Conservation (phyloP, 331 rosid species). For the Quercus lobata region DNA sequence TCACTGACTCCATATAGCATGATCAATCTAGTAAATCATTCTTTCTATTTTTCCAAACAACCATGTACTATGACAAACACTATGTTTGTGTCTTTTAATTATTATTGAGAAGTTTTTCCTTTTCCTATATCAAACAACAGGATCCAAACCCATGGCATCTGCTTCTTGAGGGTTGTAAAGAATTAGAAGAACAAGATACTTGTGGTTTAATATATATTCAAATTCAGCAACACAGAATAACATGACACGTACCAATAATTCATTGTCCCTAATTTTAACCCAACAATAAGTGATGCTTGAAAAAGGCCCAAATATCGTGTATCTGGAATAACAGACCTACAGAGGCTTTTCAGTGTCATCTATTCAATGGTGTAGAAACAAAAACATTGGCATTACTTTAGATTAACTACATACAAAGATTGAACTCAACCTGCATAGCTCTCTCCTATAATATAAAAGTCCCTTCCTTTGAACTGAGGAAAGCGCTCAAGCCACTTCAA, state of each 20-base stretch:
- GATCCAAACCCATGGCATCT: background rate
- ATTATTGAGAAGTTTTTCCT: background rate
- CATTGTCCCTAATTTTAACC: background rate
- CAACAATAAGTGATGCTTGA: background rate
- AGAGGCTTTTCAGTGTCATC: background rate
- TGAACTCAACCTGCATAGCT: conserved; percentile 76
- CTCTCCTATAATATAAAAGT: conserved; percentile 74
- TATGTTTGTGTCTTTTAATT: background rate
- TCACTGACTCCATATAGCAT: background rate
- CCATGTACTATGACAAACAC: background rate
- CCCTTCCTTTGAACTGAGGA: conserved; percentile 65
- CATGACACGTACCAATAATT: background rate
- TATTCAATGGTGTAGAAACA: background rate
- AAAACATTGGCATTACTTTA: background rate
- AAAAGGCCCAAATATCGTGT: background rate
- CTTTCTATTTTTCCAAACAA: background rate
- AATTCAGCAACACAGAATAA: background rate
- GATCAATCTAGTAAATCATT: background rate
- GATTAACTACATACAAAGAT: background rate
- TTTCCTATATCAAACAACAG: background rate
- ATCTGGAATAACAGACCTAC: background rate
- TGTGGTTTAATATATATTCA: background rate
- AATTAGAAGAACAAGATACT: background rate
- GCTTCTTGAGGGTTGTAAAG: background rate
- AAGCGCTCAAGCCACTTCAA: conserved; percentile 82